Evolutionary conservation across 495 filamentous ascomycete genomes (phyloP).

Genomic region (Penicillium subrubescens): DNA sequence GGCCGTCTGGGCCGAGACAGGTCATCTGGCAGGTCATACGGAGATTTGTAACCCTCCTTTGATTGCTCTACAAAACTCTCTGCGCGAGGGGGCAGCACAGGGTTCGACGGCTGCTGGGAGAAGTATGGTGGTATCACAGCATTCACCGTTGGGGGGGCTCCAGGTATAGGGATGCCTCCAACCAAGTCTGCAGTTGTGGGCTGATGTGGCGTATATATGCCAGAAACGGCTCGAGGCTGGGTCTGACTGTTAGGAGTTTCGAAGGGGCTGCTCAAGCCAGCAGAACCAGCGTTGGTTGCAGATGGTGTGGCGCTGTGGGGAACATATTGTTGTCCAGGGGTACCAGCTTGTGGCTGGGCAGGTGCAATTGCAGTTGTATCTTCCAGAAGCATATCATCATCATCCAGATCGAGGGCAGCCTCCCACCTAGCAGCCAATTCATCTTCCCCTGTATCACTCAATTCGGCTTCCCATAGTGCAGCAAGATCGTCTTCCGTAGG

Average conservation of each 20-base stretch:
- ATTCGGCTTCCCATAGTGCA: constrained; percentile 79
- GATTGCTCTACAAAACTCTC: constrained; percentile 86
- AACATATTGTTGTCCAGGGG: constrained; percentile 10
- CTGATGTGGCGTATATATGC: constrained; percentile 47
- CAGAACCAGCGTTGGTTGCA: constrained; percentile 2
- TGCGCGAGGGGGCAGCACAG: constrained; percentile 41
- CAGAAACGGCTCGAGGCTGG: constrained; percentile 21
- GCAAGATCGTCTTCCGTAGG: constrained; percentile 64
- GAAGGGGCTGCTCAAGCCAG: constrained; percentile 37
- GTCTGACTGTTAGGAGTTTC: constrained; percentile 30
- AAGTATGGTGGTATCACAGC: constrained; percentile 44
- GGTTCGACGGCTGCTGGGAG: constrained; percentile 36
- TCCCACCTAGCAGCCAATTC: constrained; percentile 84
- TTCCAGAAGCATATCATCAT: constrained; percentile 75
- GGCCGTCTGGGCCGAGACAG: constrained; percentile 68
- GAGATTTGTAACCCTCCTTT: constrained; percentile 89
- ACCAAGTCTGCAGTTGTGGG: constrained; percentile 46
- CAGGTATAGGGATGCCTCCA: constrained; percentile 31
- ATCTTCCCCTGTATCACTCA: constrained; percentile 60
- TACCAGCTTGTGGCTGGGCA: constrained; percentile 32
- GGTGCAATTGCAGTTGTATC: constrained; percentile 27
- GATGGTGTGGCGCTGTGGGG: constrained; percentile 20
- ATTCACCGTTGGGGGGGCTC: constrained; percentile 32
- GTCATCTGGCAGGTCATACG: constrained; percentile 93
- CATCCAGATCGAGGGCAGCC: constrained; percentile 72